Percentiles rank a stretch among this genome's conserved stretches.
These are phyloP conservation scores for Candida vartiovaarae DNA, from an alignment of 805 yeast species.

Conservation along the genomic window DNA sequence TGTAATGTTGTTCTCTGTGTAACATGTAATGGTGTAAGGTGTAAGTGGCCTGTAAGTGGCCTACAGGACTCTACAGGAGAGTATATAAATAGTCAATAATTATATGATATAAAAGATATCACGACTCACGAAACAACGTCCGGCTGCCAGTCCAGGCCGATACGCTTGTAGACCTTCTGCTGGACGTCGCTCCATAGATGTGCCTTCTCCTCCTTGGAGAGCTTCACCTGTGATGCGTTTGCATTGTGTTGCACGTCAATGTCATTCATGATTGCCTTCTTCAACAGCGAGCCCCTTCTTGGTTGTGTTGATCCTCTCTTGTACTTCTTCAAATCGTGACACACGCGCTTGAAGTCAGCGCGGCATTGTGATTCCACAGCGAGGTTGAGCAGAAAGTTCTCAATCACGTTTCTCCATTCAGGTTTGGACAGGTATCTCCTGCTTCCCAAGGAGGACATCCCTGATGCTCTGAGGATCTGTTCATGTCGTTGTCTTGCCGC, in stretches of 20 bases:
- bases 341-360: constrained; percentile 48
- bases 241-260: constrained; percentile 13
- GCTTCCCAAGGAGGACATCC: constrained; percentile 12
- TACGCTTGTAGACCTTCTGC: constrained; percentile 44
- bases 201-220: constrained; percentile 51
- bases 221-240: constrained; percentile 5
- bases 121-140: constrained; percentile 25
- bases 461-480: constrained; percentile 22
- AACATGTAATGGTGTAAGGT: no score
- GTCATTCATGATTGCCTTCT: constrained; percentile 28
- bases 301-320: constrained; percentile 22
- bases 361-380: constrained; percentile 71
- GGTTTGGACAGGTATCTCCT: constrained; percentile 34
- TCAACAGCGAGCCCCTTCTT: constrained; percentile 18
- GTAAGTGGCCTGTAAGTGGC: no score
- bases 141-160: constrained; percentile 57
- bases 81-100: no score
- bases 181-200: constrained; percentile 61
- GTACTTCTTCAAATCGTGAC: constrained; percentile 39
- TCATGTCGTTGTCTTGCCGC: constrained; percentile 49
- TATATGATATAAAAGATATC: not conserved
- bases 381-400: constrained; percentile 55
- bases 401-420: constrained; percentile 72
- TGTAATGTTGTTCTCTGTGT: no score
- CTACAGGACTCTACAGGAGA: no score